Base-by-base conservation (phyloP, 129 eudicot species). In the Scalesia atractyloides region DNA sequence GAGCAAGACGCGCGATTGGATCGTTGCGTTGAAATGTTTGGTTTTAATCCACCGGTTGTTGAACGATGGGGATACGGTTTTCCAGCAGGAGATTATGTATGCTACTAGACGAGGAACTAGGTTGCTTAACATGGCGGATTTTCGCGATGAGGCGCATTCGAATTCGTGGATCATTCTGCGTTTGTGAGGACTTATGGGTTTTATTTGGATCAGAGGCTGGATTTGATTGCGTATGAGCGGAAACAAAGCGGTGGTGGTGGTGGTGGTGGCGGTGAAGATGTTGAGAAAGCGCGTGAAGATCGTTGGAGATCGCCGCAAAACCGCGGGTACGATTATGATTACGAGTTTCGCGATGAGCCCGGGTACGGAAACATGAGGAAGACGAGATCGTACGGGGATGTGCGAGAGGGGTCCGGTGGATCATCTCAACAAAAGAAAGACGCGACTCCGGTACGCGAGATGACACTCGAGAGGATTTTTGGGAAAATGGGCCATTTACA, bases 401-500 rank as follows among this genome's bases (percentile, higher is more conserved):
- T 91, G 13, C 53, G 79, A 36, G 97, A 80, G 34, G 79, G 64
- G 20, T 74, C 79, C 51, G 51, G 46, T 54, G 83, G 56, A 15
- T 58, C 80, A 2, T 57, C 83, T 22, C 49, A 79, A 19, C 68
- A 60, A 51, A 78, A 81, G 59, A 86, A 69, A 48, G 66, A 52
- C 49, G 85, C 78, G 19, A 91, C 97, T 19, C 97, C 97, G 0
- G 51, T 91, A 67, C 82, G 95, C 75, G 97, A 88, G 4, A 83
- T 88, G 95, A 84, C 44, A 62, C 86, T 86, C 0, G 97, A 91
- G 76, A 85, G 88, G 63, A 75, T 91, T 49, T 88, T 87, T 47
- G 95, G 89, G 18, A 91, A 84, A 82, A 91, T 91, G 95, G 83
- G 87, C 46, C 95, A 87, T 78, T 68, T 91, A 26, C 95, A 91